Conservation (phyloP, 352 stramenopile species). For the Elongisporangium senticosum region DNA sequence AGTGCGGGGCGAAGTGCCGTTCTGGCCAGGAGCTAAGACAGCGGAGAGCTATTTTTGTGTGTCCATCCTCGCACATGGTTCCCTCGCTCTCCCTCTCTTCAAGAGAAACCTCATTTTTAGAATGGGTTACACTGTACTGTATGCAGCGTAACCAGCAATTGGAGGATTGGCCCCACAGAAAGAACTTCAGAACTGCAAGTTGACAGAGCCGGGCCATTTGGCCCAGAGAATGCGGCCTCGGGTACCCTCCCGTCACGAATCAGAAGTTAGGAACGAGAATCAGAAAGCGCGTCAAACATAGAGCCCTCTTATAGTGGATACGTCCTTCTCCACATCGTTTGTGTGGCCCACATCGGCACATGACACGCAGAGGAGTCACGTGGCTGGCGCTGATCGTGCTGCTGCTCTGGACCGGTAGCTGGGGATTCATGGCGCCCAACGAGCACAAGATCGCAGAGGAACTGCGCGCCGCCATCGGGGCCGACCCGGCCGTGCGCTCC, state of each 20-base stretch:
- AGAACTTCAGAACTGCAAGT: not conserved
- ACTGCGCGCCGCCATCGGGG: slow-evolving; percentile 26
- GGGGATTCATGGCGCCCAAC: not conserved
- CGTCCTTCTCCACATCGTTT: not conserved
- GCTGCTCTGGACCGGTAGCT: not conserved
- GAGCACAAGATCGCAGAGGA: slow-evolving; percentile 30
- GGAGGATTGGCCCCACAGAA: not conserved
- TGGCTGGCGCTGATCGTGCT: not conserved
- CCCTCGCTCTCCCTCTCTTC: not conserved
- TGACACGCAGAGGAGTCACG: not conserved
- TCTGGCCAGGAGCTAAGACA: not conserved
- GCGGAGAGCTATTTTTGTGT: not conserved
- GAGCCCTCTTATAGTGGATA: not conserved
- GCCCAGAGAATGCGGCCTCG: too few species aligned
- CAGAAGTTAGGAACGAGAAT: not conserved
- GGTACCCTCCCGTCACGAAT: not conserved
- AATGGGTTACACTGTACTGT: not conserved
- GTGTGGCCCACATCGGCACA: not conserved
- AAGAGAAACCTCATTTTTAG: not conserved
- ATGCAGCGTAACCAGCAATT: not conserved
- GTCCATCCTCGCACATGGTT: not conserved
- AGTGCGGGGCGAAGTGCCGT: slow-evolving; percentile 1
- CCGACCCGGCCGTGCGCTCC: slow-evolving; percentile 14
- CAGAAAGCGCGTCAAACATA: too few species aligned
- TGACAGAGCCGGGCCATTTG: not conserved